phyloP scores from a whole-genome alignment of 2,329 filamentous ascomycete species.

The Ambrosiella xylebori region DNA sequence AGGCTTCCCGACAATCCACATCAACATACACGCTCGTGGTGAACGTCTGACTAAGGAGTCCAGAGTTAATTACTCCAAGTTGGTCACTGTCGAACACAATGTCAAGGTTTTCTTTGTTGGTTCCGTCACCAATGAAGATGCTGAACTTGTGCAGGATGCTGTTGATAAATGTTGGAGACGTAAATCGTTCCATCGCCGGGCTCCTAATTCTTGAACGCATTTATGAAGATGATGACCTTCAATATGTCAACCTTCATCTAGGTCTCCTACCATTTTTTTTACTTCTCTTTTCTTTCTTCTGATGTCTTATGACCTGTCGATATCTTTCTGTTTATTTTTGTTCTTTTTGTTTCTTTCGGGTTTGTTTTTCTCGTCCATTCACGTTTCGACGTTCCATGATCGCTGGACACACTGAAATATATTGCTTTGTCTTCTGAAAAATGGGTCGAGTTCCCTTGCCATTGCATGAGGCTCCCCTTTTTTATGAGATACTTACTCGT shows the following conservation, averaged over 20 bases:
- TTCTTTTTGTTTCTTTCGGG: not conserved
- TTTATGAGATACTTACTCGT: not conserved
- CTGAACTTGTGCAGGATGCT: constrained; percentile 25
- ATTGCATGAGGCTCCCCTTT: not conserved
- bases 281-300: not conserved
- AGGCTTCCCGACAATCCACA: constrained; percentile 30
- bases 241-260: not conserved
- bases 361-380: not conserved
- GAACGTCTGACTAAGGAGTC: constrained; percentile 33
- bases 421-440: not conserved
- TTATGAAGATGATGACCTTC: not conserved
- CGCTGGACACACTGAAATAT: constrained; percentile 2
- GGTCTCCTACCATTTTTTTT: not conserved
- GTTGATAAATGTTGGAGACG: constrained; percentile 33
- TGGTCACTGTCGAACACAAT: constrained; percentile 40
- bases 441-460: not conserved
- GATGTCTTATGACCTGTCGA: not conserved
- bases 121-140: constrained; percentile 24
- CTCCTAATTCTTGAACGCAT: not conserved
- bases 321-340: not conserved
- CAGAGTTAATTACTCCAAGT: constrained; percentile 40
- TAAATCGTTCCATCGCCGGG: constrained; percentile 23
- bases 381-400: not conserved
- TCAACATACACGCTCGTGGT: constrained; percentile 25
- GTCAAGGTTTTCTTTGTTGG: constrained; percentile 40